Conservation (phyloP, 2,329 filamentous ascomycete species). For the Metarhizium robertsii region DNA sequence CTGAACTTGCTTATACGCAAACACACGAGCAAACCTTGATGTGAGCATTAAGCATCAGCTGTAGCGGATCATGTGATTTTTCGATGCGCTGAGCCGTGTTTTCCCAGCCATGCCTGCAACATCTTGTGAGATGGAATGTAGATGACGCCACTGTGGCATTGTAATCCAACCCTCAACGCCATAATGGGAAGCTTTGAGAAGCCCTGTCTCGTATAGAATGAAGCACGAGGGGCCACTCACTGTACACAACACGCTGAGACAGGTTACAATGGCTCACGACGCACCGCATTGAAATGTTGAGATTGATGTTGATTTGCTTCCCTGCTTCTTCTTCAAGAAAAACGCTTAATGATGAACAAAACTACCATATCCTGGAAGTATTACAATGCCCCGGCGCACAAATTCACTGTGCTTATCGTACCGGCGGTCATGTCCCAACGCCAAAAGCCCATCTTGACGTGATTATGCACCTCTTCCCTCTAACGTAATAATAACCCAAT, state of each 20-base stretch:
- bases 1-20: no score
- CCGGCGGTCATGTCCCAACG: slow-evolving; percentile 10
- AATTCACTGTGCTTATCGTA: not conserved
- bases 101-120: no score
- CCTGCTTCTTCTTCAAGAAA: not conserved
- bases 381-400: slow-evolving; percentile 2
- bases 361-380: slow-evolving; percentile 8
- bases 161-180: no score
- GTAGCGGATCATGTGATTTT: no score
- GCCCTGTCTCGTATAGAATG: no score
- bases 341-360: slow-evolving; percentile 3
- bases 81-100: no score
- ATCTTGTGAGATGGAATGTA: no score
- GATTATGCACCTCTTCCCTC: slow-evolving; percentile 4
- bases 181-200: no score
- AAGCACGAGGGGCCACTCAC: no score
- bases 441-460: slow-evolving; percentile 8
- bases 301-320: not conserved
- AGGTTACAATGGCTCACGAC: not conserved
- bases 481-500: slow-evolving; percentile 1
- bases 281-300: not conserved
- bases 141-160: no score
- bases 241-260: not conserved
- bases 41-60: no score
- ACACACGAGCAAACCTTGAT: no score